Base-by-base conservation (phyloP, 2,329 filamentous ascomycete genomes). In the Ophiostoma tasmaniense region DNA sequence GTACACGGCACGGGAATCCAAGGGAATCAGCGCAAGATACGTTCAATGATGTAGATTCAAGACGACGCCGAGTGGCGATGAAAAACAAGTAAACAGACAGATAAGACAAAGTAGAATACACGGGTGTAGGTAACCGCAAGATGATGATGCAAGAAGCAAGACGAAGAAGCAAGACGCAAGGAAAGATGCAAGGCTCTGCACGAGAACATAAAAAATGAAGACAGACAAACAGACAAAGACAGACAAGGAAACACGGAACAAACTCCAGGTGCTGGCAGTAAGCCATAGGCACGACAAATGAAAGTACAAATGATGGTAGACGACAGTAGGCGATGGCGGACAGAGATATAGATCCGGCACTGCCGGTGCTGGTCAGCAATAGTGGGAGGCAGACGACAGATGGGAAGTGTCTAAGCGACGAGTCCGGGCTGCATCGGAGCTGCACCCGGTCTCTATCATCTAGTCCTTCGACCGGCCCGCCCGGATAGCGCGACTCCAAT, bases 111-210 rank as follows among this genome's bases (percentile, higher is more conserved):
- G 22, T 22, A 55, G 50, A 22, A 25, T 22, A 55, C 50, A 55
- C n/a, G n/a, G 50, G 50, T 14, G 11, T 11, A 22, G 25, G 22
- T 28, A 55, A 55, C 42, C 42, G 17, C 42, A 45, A 8, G 42
- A n/a, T 45, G 42, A 45, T 20, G 42, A 45, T 45, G 20, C 55
- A 61, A 61, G 22, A 25, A 17, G 25, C 50, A 22, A 2, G 22
- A 55, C n/a, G 11, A 61, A 17, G 11, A 61, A 25, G 30, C 3
- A 6, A 33, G 39, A 52, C 61, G 25, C 25, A 67, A 45, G 52
- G 59, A 55, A 37, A 37, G 20, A 64, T 39, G 61, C 61, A 64
- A 37, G 61, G 61, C 61, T 64, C 61, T 37, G 61, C 61, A 64
- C 25, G 28, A 33, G 17, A 14, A 10, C 20, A 17, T 39, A 65